These are phyloP conservation scores for Flammula alnicola DNA, from an alignment of 1,284 basidiomycete species.

Conservation along the genomic window DNA sequence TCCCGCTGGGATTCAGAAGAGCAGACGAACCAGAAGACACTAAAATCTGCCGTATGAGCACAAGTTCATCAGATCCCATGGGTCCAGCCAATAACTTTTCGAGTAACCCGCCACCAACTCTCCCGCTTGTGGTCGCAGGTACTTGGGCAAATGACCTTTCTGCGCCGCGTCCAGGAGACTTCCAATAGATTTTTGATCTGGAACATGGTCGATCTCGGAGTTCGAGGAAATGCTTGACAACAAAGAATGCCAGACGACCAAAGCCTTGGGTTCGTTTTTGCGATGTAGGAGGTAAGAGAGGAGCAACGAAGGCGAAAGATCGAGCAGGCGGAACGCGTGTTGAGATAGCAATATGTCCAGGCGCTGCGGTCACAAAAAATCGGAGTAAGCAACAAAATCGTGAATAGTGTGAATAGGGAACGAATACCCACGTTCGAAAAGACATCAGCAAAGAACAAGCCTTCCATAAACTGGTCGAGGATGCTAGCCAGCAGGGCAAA, in stretches of 20 bases:
- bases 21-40: constrained; percentile 36
- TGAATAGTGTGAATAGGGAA: not conserved
- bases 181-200: constrained; percentile 30
- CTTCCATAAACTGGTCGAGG: constrained; percentile 45
- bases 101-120: constrained; percentile 43
- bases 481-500: constrained; percentile 39
- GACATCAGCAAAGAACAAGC: constrained; percentile 43
- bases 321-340: constrained; percentile 46
- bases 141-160: constrained; percentile 38
- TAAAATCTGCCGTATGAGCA: constrained; percentile 41
- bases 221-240: constrained; percentile 34
- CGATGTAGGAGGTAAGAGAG: constrained; percentile 53
- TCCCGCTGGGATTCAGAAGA: no score
- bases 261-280: constrained; percentile 36
- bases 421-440: constrained; percentile 43
- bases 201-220: constrained; percentile 3
- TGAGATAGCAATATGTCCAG: constrained; percentile 49
- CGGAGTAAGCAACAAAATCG: not conserved
- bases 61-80: constrained; percentile 23
- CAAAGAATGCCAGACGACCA: constrained; percentile 49
- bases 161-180: constrained; percentile 46
- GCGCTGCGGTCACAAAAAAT: constrained; percentile 36
- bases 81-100: constrained; percentile 28
- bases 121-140: constrained; percentile 44
- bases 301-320: constrained; percentile 46